A percentile compares a stretch with the other conserved stretches of the same genome.
These are phyloP conservation scores for Globisporangium acanthophoron DNA, from an alignment of 352 stramenopile genomes.

Conservation along the genomic window DNA sequence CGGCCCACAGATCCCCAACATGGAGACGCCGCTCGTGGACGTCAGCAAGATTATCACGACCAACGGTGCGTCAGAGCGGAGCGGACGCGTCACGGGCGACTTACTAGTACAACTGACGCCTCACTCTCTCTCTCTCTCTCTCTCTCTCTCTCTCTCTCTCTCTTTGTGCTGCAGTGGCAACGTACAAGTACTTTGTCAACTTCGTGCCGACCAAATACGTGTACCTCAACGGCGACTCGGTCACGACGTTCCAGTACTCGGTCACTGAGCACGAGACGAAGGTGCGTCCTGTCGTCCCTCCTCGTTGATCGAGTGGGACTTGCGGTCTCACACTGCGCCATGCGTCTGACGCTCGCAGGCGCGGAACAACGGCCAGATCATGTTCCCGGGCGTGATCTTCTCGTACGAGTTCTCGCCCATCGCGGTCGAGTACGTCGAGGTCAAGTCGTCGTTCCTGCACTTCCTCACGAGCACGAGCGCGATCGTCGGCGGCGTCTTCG, in stretches of 20 bases:
- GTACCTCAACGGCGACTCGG: slow-evolving; percentile 58
- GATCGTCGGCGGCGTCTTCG: slow-evolving; percentile 84
- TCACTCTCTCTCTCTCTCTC: neutral
- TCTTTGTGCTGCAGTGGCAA: slow-evolving; percentile 49
- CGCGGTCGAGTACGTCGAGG: slow-evolving; percentile 84
- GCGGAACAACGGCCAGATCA: slow-evolving; percentile 45
- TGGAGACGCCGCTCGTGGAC: slow-evolving; percentile 83
- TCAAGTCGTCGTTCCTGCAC: slow-evolving; percentile 76
- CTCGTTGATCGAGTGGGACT: neutral
- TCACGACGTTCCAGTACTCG: slow-evolving; percentile 85
- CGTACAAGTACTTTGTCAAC: slow-evolving; percentile 88
- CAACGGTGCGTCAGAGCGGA: slow-evolving; percentile 41
- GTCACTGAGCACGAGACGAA: slow-evolving; percentile 78
- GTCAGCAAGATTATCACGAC: slow-evolving; percentile 78
- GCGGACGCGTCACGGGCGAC: too few species aligned
- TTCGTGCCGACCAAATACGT: slow-evolving; percentile 83
- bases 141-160: neutral
- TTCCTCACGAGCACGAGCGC: slow-evolving; percentile 85
- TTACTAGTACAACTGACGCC: too few species aligned
- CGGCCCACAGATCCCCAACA: slow-evolving; percentile 71
- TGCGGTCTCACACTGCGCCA: too few species aligned
- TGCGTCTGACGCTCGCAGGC: slow-evolving; percentile 6
- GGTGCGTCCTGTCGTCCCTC: slow-evolving; percentile 4
- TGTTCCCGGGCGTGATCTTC: slow-evolving; percentile 81
- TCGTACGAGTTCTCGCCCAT: slow-evolving; percentile 90